phyloP scores from a whole-genome alignment of 495 filamentous ascomycete genomes.

The Neurospora intermedia region DNA sequence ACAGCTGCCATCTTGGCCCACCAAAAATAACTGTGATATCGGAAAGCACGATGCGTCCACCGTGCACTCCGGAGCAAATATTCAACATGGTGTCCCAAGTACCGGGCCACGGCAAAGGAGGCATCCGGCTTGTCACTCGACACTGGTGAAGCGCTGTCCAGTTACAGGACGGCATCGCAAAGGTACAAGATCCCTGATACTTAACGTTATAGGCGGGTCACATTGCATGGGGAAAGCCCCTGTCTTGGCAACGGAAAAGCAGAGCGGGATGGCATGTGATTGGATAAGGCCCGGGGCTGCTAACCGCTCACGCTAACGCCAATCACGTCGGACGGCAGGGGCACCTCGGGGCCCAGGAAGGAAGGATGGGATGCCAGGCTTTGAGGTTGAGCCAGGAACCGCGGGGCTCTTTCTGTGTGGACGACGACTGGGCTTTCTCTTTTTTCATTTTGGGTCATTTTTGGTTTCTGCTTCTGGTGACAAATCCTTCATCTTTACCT shows the following conservation, averaged over 20 bases:
- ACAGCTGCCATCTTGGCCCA: neutral
- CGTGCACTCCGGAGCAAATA: neutral
- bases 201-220: neutral
- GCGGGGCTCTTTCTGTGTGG: neutral
- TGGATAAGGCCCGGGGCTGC: slow-evolving; percentile 17
- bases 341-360: slow-evolving; percentile 1
- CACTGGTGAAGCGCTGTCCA: slow-evolving; percentile 18
- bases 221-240: slow-evolving; percentile 2
- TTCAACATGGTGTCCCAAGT: neutral
- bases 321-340: slow-evolving; percentile 25
- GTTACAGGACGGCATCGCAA: slow-evolving; percentile 12
- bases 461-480: too few species aligned
- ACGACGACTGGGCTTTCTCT: neutral
- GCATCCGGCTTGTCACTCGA: slow-evolving; percentile 15
- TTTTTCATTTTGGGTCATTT: neutral
- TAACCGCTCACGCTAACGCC: slow-evolving; percentile 34
- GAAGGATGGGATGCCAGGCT: too few species aligned
- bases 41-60: neutral
- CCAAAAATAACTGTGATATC: neutral
- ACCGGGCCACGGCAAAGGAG: neutral
- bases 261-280: slow-evolving; percentile 19
- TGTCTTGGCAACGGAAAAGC: slow-evolving; percentile 11
- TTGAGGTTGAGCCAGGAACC: neutral
- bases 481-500: neutral
- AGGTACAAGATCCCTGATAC: slow-evolving; percentile 12